A percentile compares a stretch with the other conserved stretches of the same genome.
Conservation (phyloP, 2,329 filamentous ascomycete genomes). For the Pseudogymnoascus sp. region DNA sequence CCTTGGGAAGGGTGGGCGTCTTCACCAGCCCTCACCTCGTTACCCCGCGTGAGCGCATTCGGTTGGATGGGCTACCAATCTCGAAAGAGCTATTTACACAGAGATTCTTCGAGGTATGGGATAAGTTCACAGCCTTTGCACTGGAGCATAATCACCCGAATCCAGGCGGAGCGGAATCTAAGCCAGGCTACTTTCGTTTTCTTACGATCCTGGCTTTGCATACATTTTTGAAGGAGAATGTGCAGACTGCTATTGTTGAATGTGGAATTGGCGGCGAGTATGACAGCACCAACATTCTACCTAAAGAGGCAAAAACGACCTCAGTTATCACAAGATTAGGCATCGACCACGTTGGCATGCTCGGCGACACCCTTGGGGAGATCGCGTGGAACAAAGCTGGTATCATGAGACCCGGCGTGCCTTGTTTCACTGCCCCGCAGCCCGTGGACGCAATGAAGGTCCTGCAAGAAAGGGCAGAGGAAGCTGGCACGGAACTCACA, state of each 20-base stretch:
- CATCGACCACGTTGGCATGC: conserved; percentile 74
- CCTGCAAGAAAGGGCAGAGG: conserved; percentile 48
- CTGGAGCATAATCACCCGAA: conserved; percentile 30
- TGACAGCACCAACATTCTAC: conserved; percentile 82
- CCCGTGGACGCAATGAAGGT: conserved; percentile 47
- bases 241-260: conserved; percentile 75
- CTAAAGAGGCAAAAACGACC: conserved; percentile 51
- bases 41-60: conserved; percentile 58
- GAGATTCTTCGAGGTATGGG: conserved; percentile 63
- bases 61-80: conserved; percentile 50
- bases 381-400: conserved; percentile 93
- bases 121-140: conserved; percentile 38
- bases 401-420: conserved; percentile 62
- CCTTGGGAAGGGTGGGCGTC: conserved; percentile 43
- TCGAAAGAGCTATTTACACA: conserved; percentile 49
- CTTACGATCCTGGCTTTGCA: conserved; percentile 84
- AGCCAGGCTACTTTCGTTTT: conserved; percentile 89
- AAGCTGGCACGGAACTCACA: conserved; percentile 18
- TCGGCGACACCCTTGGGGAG: conserved; percentile 68
- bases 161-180: conserved; percentile 32
- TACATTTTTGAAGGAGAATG: conserved; percentile 65
- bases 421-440: conserved; percentile 55
- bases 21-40: conserved; percentile 64
- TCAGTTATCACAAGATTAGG: conserved; percentile 72
- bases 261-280: conserved; percentile 92